Conservation (phyloP, 495 filamentous ascomycete genomes). For the Aspergillus avenaceus region DNA sequence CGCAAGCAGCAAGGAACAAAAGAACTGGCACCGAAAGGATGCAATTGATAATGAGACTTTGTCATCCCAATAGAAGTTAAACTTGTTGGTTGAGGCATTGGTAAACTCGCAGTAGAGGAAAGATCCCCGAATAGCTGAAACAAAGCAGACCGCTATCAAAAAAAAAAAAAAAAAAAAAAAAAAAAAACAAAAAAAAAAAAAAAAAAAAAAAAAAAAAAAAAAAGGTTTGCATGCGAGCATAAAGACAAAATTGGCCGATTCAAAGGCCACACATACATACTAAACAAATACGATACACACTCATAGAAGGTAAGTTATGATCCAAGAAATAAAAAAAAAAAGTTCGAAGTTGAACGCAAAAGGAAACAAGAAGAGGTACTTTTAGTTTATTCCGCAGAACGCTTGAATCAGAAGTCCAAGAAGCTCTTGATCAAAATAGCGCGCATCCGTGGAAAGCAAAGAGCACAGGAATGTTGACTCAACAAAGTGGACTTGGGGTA, state of each 20-base stretch:
- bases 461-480: conserved; percentile 29
- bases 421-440: conserved; percentile 26
- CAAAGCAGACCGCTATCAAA: neutral
- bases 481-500: conserved; percentile 47
- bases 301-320: conserved; percentile 25
- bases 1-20: conserved; percentile 5
- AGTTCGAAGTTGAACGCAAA: conserved; percentile 23
- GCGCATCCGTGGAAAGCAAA: conserved; percentile 31
- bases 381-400: conserved; percentile 41
- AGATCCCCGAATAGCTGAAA: conserved; percentile 4
- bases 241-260: conserved; percentile 13
- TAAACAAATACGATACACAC: conserved; percentile 31
- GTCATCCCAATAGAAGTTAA: conserved; percentile 12
- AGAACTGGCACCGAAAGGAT: conserved; percentile 11
- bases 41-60: conserved; percentile 8
- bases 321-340: conserved; percentile 18
- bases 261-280: conserved; percentile 31
- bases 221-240: neutral
- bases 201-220: neutral
- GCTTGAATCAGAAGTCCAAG: conserved; percentile 36
- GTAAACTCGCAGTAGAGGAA: conserved; percentile 1
- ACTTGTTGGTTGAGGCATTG: neutral
- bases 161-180: neutral
- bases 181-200: neutral
- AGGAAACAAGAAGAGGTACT: conserved; percentile 28